Evolutionary conservation across 2,329 filamentous ascomycete species (phyloP).

Genomic region (Ophiostoma sp.): DNA sequence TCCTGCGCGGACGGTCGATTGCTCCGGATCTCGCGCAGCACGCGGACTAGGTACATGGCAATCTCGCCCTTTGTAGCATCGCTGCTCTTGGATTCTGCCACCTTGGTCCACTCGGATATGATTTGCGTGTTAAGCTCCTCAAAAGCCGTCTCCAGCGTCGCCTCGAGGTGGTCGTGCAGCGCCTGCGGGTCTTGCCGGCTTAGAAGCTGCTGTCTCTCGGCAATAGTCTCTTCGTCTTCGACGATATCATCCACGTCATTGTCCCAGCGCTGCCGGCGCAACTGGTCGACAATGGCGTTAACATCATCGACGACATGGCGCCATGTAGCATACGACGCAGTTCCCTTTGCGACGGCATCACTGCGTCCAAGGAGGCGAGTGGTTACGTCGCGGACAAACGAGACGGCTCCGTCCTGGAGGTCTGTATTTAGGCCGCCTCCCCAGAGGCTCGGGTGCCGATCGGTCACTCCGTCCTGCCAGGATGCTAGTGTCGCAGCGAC

Average conservation of each 20-base stretch:
- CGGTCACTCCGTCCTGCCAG: conserved; percentile 51
- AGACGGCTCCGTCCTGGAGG: conserved; percentile 56
- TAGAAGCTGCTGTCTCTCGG: conserved; percentile 59
- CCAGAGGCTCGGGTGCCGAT: background rate
- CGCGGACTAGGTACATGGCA: conserved; percentile 63
- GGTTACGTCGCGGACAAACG: conserved; percentile 64
- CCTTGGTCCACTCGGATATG: conserved; percentile 43
- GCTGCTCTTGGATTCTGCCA: conserved; percentile 38
- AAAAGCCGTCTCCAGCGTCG: conserved; percentile 34
- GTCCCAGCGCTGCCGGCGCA: conserved; percentile 67
- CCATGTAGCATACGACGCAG: conserved; percentile 66
- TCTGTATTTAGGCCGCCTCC: conserved; percentile 52
- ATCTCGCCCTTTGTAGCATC: conserved; percentile 46
- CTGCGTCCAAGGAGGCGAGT: conserved; percentile 68
- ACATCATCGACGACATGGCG: conserved; percentile 64
- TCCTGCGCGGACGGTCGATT: conserved; percentile 47
- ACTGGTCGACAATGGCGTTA: conserved; percentile 55
- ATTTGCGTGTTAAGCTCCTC: conserved; percentile 52
- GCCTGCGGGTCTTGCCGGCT: conserved; percentile 54
- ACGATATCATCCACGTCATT: conserved; percentile 68
- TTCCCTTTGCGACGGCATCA: conserved; percentile 56
- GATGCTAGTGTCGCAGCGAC: conserved; percentile 55
- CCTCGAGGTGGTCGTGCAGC: conserved; percentile 34
- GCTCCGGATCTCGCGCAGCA: conserved; percentile 67
- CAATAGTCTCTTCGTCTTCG: conserved; percentile 66